A percentile compares a stretch with the other conserved stretches of the same genome.
phyloP scores from a whole-genome alignment of 441 rosid species.

The Adansonia gregorii region DNA sequence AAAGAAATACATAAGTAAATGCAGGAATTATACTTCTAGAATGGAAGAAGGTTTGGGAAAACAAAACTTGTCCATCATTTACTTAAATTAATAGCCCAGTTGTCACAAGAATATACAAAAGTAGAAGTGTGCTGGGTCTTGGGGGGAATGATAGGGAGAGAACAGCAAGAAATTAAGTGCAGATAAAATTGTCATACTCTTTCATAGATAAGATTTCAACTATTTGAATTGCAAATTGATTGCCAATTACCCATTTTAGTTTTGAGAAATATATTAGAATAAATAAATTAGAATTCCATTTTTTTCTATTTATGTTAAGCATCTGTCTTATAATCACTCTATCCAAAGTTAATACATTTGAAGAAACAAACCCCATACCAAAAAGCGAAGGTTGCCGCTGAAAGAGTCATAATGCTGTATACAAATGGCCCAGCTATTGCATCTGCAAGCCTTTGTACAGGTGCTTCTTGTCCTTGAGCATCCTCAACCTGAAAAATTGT shows the following conservation, averaged over 20 bases:
- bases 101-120: neutral
- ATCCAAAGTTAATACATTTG: constrained; percentile 19
- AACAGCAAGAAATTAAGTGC: neutral
- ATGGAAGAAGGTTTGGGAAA: neutral
- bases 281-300: neutral
- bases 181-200: neutral
- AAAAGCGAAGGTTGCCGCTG: constrained; percentile 89
- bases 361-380: constrained; percentile 55
- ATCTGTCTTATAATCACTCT: neutral
- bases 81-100: neutral
- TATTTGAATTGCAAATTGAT: neutral
- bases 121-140: neutral
- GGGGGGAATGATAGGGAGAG: neutral
- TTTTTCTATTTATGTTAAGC: constrained; percentile 17
- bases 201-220: constrained; percentile 14
- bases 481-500: constrained; percentile 73
- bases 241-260: constrained; percentile 8
- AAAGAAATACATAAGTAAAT: neutral
- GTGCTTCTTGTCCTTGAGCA: constrained; percentile 95
- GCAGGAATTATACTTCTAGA: neutral
- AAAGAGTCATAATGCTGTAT: constrained; percentile 75
- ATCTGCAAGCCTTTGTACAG: constrained; percentile 93
- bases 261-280: neutral
- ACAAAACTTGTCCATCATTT: neutral
- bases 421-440: constrained; percentile 97